phyloP scores from a whole-genome alignment of 2,329 filamentous ascomycete genomes.

The Xylariaceae sp. region DNA sequence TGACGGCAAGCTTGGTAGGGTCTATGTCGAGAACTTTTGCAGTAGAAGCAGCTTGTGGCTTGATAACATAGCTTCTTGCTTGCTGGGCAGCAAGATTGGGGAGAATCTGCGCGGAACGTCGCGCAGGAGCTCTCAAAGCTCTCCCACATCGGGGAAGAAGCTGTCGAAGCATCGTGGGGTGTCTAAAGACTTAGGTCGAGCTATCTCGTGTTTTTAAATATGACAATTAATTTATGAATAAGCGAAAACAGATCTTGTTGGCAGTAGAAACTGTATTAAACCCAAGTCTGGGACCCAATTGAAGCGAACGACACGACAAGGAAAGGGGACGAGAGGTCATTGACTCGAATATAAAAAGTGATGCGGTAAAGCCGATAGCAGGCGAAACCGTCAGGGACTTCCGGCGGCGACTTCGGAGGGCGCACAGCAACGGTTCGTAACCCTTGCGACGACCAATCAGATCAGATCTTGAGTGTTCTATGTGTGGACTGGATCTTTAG shows the following conservation, averaged over 20 bases:
- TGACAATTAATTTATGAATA: background rate
- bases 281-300: background rate
- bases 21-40: conserved; percentile 66
- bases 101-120: conserved; percentile 24
- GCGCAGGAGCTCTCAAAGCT: conserved; percentile 26
- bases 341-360: conserved; percentile 12
- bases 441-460: background rate
- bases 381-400: background rate
- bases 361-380: conserved; percentile 6
- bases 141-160: conserved; percentile 37
- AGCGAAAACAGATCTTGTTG: background rate
- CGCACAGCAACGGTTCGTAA: conserved; percentile 5
- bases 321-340: background rate
- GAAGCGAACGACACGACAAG: background rate
- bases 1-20: conserved; percentile 68
- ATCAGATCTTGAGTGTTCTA: no score
- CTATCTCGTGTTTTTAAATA: background rate
- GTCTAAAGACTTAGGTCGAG: background rate
- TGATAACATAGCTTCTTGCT: conserved; percentile 48
- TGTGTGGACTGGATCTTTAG: no score
- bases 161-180: conserved; percentile 39
- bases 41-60: conserved; percentile 43
- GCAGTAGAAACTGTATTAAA: background rate
- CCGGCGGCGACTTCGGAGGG: conserved; percentile 19
- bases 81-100: conserved; percentile 27